phyloP scores from a whole-genome alignment of 495 filamentous ascomycete species.

The Aspergillus bertholletiae region DNA sequence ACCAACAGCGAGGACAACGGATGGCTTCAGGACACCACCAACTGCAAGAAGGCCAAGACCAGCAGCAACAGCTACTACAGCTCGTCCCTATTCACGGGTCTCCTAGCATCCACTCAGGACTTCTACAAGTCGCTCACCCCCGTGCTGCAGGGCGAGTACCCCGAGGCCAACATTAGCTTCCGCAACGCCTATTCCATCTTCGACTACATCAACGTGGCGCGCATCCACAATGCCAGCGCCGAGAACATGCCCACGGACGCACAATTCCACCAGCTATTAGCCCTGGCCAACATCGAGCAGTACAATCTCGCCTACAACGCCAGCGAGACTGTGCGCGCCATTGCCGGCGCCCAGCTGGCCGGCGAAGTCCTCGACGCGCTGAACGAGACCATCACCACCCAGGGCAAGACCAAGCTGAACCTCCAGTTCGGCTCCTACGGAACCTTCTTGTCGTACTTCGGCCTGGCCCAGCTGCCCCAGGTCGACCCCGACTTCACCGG shows the following conservation, averaged over 20 bases:
- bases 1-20: slow-evolving; percentile 49
- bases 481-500: slow-evolving; percentile 39
- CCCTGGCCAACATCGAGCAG: slow-evolving; percentile 48
- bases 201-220: slow-evolving; percentile 53
- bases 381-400: slow-evolving; percentile 38
- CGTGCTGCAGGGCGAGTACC: slow-evolving; percentile 58
- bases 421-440: slow-evolving; percentile 50
- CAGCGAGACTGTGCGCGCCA: slow-evolving; percentile 43
- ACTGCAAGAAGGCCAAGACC: slow-evolving; percentile 58
- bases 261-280: slow-evolving; percentile 34
- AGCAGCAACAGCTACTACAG: slow-evolving; percentile 71
- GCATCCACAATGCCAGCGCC: slow-evolving; percentile 50
- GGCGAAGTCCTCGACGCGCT: slow-evolving; percentile 41
- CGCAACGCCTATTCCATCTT: slow-evolving; percentile 70
- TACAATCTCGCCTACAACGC: slow-evolving; percentile 51
- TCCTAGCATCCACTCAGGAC: slow-evolving; percentile 49
- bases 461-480: slow-evolving; percentile 39
- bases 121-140: slow-evolving; percentile 65
- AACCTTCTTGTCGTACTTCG: slow-evolving; percentile 50
- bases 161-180: slow-evolving; percentile 50
- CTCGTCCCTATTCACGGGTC: slow-evolving; percentile 53
- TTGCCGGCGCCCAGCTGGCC: slow-evolving; percentile 46
- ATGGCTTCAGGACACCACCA: slow-evolving; percentile 56
- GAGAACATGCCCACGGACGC: slow-evolving; percentile 25
- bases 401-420: slow-evolving; percentile 35